Conservation (phyloP, 2,329 filamentous ascomycete genomes). For the Plectosphaerella plurivora region DNA sequence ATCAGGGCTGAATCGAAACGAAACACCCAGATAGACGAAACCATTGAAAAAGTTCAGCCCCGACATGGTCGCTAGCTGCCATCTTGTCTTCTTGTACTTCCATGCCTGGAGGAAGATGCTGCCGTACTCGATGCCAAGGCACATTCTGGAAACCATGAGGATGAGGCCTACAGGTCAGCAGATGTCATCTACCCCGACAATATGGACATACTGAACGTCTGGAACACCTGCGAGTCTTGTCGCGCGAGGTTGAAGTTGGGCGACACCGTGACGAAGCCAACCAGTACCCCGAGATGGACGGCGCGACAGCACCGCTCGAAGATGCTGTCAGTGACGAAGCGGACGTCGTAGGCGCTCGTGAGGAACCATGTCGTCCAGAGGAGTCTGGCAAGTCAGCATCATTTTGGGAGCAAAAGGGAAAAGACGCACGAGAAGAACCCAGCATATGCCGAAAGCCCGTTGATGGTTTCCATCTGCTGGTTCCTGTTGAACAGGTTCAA, state of each 20-base stretch:
- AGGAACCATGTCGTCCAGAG: slow-evolving; percentile 68
- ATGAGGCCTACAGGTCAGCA: slow-evolving; percentile 32
- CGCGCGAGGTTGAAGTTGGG: slow-evolving; percentile 31
- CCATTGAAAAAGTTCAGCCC: slow-evolving; percentile 27
- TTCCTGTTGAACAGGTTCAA: background rate
- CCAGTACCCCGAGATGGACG: slow-evolving; percentile 59
- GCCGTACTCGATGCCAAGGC: slow-evolving; percentile 49
- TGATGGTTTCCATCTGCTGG: background rate
- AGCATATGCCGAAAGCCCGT: slow-evolving; percentile 18
- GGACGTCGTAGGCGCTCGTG: slow-evolving; percentile 60
- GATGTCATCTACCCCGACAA: no score
- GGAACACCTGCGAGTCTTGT: slow-evolving; percentile 31
- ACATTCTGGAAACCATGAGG: slow-evolving; percentile 46
- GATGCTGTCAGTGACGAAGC: slow-evolving; percentile 60
- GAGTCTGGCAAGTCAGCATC: slow-evolving; percentile 27
- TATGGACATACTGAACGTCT: no score
- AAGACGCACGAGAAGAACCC: slow-evolving; percentile 26
- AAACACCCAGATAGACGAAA: slow-evolving; percentile 34
- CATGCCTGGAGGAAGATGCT: slow-evolving; percentile 39
- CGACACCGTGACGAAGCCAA: slow-evolving; percentile 60
- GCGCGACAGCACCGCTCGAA: slow-evolving; percentile 56
- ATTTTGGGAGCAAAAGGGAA: background rate
- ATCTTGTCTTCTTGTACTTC: slow-evolving; percentile 29
- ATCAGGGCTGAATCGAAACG: slow-evolving; percentile 29
- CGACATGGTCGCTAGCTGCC: slow-evolving; percentile 30